A percentile compares a stretch with the other conserved stretches of the same genome.
Conservation (phyloP, 257 asterid genomes). For the Eucommia ulmoides region DNA sequence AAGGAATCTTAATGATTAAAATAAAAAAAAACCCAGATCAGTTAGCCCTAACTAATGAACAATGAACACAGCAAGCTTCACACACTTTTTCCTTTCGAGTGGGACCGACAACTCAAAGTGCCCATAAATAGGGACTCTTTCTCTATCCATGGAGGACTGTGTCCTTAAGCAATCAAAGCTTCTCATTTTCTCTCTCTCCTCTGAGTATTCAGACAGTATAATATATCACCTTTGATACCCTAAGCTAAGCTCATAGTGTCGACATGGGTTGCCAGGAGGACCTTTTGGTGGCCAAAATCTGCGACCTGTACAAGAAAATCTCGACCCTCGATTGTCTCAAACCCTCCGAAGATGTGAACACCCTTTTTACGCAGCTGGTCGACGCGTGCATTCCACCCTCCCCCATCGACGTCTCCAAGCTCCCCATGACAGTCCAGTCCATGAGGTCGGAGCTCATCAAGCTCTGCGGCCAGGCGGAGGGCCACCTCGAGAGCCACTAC, state of each 20-base stretch:
- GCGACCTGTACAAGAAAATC: conserved; percentile 43
- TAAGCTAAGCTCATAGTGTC: conserved; percentile 29
- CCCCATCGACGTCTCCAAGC: conserved; percentile 65
- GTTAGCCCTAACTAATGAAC: too few relatives aligned
- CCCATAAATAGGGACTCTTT: conserved; percentile 33
- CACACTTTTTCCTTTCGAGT: conserved; percentile 3
- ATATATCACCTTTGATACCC: too few relatives aligned
- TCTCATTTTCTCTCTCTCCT: too few relatives aligned
- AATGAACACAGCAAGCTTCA: conserved; percentile 17
- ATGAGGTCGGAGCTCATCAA: conserved; percentile 47
- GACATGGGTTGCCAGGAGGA: conserved; percentile 75
- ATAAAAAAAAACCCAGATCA: too few relatives aligned
- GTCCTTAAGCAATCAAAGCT: too few relatives aligned
- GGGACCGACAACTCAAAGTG: conserved; percentile 27
- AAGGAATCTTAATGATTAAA: too few relatives aligned
- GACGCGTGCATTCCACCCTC: conserved; percentile 67
- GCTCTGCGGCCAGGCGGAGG: conserved; percentile 72
- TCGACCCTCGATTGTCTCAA: conserved; percentile 45
- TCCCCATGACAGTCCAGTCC: conserved; percentile 43
- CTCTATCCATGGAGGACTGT: conserved; percentile 9
- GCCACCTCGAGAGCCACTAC: conserved; percentile 54
- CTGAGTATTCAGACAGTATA: too few relatives aligned
- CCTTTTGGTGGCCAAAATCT: conserved; percentile 45
- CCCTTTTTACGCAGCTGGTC: conserved; percentile 57
- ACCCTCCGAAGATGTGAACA: conserved; percentile 62